phyloP scores from a whole-genome alignment of 2,329 filamentous ascomycete genomes.

The Bimuria novae-zelandiae region DNA sequence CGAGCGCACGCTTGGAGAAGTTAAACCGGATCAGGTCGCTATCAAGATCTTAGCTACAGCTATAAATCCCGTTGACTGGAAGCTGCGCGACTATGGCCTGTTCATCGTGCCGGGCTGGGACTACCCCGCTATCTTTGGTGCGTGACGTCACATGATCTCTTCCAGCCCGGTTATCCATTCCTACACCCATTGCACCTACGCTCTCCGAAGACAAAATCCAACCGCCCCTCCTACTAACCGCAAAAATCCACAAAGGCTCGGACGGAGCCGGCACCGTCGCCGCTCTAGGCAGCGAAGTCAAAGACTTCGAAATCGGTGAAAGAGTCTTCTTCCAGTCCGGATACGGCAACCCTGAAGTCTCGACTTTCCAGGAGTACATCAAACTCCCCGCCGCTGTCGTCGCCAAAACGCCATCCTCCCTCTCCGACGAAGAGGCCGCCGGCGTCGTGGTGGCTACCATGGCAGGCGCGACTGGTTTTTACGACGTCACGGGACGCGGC shows the following conservation, averaged over 20 bases:
- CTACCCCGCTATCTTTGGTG: constrained; percentile 52
- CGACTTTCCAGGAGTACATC: constrained; percentile 27
- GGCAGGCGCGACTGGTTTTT: constrained; percentile 9
- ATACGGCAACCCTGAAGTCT: constrained; percentile 31
- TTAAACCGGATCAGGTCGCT: constrained; percentile 54
- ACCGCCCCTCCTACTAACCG: no score
- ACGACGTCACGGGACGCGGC: constrained; percentile 14
- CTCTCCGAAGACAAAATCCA: no score
- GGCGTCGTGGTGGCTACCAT: constrained; percentile 12
- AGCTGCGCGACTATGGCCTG: constrained; percentile 49
- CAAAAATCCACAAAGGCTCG: no score
- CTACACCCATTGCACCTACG: no score
- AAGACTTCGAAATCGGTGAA: constrained; percentile 23
- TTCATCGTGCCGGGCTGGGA: constrained; percentile 41
- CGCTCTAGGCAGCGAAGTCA: constrained; percentile 48
- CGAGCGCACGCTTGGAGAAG: constrained; percentile 50
- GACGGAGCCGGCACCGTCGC: constrained; percentile 53
- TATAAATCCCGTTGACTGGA: constrained; percentile 54
- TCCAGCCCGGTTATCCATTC: no score
- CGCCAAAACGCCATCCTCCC: constrained; percentile 31
- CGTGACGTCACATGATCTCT: no score
- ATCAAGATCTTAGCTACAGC: constrained; percentile 55
- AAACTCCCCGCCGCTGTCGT: constrained; percentile 23
- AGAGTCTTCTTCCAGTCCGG: constrained; percentile 36
- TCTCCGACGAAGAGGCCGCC: constrained; percentile 12